phyloP scores from a whole-genome alignment of 163 green algal genomes.

The Scenedesmus sp. region DNA sequence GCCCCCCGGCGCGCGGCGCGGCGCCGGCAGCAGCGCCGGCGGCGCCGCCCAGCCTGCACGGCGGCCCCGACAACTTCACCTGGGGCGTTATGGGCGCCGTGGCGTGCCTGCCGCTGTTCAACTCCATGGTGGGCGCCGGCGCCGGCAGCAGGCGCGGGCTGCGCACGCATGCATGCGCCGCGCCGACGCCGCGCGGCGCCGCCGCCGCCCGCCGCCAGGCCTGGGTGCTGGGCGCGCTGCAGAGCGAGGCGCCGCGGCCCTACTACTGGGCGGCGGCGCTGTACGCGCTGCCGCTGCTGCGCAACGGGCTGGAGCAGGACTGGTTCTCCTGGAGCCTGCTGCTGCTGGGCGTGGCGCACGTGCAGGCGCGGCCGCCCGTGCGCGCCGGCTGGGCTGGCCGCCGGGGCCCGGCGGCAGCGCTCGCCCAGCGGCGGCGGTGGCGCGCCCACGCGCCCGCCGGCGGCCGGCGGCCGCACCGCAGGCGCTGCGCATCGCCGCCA shows the following conservation, averaged over 20 bases:
- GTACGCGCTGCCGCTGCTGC: slow-evolving; percentile 65
- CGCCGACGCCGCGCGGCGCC: no score
- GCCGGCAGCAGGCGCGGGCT: neutral
- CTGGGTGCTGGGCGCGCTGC: slow-evolving; percentile 65
- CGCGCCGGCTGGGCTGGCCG: neutral
- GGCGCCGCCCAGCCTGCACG: neutral
- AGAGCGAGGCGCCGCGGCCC: slow-evolving; percentile 49
- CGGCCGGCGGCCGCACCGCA: slow-evolving; percentile 1
- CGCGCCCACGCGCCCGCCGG: neutral
- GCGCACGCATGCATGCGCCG: neutral
- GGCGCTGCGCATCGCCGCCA: slow-evolving; percentile 59
- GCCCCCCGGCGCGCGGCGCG: no score
- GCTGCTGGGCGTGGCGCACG: slow-evolving; percentile 52
- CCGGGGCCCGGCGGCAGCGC: neutral
- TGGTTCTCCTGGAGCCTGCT: slow-evolving; percentile 53
- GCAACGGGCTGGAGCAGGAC: slow-evolving; percentile 62
- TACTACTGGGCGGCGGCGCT: slow-evolving; percentile 64
- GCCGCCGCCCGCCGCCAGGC: slow-evolving; percentile 40
- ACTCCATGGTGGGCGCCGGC: slow-evolving; percentile 52
- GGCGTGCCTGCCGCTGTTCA: slow-evolving; percentile 64
- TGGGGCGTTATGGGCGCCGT: slow-evolving; percentile 67
- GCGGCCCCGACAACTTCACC: slow-evolving; percentile 52
- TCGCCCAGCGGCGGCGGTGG: neutral
- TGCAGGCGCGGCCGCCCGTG: slow-evolving; percentile 47
- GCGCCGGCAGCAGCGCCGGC: neutral